Conservation (phyloP, 2,329 filamentous ascomycete genomes). For the Capronia epimyces region DNA sequence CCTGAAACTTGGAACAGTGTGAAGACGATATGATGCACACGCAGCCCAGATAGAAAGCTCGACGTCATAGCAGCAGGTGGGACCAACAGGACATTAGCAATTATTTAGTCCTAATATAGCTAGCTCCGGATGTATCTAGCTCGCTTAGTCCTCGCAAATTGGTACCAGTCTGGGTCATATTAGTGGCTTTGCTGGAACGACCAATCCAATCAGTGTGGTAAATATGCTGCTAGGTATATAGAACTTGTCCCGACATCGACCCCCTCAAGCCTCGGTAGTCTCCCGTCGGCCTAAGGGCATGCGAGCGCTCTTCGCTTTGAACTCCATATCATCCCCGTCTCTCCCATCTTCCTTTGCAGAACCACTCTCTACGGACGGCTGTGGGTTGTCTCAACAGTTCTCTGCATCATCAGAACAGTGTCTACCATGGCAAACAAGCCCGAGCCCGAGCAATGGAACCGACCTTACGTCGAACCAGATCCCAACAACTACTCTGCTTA, state of each 20-base stretch:
- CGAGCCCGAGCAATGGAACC: conserved; percentile 13
- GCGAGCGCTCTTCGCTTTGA: too few species aligned
- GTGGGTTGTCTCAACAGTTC: too few species aligned
- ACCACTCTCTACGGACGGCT: too few species aligned
- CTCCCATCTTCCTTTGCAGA: too few species aligned
- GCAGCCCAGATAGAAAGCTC: not conserved
- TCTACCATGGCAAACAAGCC: conserved; percentile 13
- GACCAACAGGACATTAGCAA: not conserved
- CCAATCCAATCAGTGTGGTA: too few species aligned
- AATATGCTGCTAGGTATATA: too few species aligned
- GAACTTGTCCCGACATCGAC: too few species aligned
- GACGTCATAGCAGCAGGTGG: not conserved
- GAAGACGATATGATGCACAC: not conserved
- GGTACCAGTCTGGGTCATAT: not conserved
- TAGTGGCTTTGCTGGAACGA: not conserved
- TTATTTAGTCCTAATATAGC: not conserved
- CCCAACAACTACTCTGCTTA: conserved; percentile 21
- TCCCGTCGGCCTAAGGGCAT: too few species aligned
- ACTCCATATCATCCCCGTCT: too few species aligned
- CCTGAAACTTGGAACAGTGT: not conserved
- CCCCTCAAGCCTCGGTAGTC: too few species aligned
- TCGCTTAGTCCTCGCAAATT: not conserved
- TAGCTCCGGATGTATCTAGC: not conserved
- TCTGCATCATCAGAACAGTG: not conserved
- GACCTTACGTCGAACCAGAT: conserved; percentile 25